Base-by-base conservation (phyloP, 495 filamentous ascomycete species). In the Aspergillus bertholletiae region DNA sequence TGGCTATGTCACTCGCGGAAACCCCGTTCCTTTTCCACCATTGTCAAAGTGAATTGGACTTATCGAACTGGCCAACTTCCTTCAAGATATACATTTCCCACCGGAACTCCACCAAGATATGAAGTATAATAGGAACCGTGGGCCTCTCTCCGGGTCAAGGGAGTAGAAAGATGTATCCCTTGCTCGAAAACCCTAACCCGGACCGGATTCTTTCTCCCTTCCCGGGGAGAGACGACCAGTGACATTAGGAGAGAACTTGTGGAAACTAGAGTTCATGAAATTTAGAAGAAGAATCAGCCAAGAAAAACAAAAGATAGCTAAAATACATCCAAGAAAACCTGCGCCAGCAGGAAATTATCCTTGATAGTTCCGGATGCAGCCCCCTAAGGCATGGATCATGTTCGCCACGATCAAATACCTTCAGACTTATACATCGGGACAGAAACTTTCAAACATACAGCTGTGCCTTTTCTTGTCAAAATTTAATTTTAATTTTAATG, bases 361-460 rank as follows among this genome's bases (percentile, higher is more conserved):
- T 18, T 56, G 47, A 51, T 47, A 51, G 39, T 32, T 51, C 40
- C 47, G 27, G 2, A 48, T 23, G 11, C 28, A 50, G 46, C 48
- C 21, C 28, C 28, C 24, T n/a, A 34, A 17, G 32, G 26, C 49
- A 51, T 18, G 22, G 20, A 18, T 41, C 51, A 23, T 53, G 24
- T 37, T 22, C 27, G 39, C 49, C 47, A 53, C 55, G 57, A 58
- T 45, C 47, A 44, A 37, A 44, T 28, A 37, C 49, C 52, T 26
- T 20, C 46, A 34, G 35, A 35, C 41, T 40, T 37, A 37, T n/a
- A 37, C 34, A 37, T 37, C 34, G 13, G 2, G 13, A n/a, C 34
- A 37, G 13, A 2, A 21, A 21, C 11, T 22, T 6, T 43, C 39
- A 40, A 18, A 26, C 12, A 34, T 3, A 6, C 45, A 28, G 15